Percentiles rank a stretch among this genome's conserved stretches.
Conservation (phyloP, 116 monocot genomes). For the Phalaenopsis hybrid region DNA sequence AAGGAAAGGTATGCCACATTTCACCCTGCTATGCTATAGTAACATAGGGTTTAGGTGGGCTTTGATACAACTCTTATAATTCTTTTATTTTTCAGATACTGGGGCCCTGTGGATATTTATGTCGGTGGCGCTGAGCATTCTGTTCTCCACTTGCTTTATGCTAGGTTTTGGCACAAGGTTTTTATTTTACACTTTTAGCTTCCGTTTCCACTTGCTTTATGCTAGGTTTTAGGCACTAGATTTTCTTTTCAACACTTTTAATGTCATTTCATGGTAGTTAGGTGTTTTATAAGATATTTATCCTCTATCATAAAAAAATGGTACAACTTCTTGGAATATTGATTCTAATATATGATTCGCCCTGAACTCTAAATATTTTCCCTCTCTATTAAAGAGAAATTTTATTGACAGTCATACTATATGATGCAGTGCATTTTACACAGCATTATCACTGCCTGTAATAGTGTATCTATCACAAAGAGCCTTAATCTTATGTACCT, state of each 20-base stretch:
- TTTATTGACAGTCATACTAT: background rate
- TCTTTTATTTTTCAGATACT: slow-evolving; percentile 52
- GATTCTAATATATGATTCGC: background rate
- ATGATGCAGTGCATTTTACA: no score
- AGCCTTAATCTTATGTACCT: no score
- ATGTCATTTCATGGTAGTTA: no score
- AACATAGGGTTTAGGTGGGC: background rate
- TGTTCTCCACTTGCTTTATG: slow-evolving; percentile 96
- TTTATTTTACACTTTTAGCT: background rate
- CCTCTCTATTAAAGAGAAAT: background rate
- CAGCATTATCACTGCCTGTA: no score
- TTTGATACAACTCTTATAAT: background rate
- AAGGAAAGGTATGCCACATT: slow-evolving; percentile 57
- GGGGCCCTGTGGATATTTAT: slow-evolving; percentile 97
- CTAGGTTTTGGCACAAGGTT: slow-evolving; percentile 99
- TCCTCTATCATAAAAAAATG: background rate
- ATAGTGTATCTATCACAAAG: no score
- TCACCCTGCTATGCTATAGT: background rate
- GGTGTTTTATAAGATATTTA: background rate
- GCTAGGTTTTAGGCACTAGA: no score
- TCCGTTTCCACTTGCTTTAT: background rate
- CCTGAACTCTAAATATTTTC: background rate
- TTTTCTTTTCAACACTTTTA: no score
- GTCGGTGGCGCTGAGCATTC: slow-evolving; percentile 99
- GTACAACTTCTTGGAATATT: background rate